Conservation (phyloP, 2,329 filamentous ascomycete genomes). For the Aureobasidium sp. region DNA sequence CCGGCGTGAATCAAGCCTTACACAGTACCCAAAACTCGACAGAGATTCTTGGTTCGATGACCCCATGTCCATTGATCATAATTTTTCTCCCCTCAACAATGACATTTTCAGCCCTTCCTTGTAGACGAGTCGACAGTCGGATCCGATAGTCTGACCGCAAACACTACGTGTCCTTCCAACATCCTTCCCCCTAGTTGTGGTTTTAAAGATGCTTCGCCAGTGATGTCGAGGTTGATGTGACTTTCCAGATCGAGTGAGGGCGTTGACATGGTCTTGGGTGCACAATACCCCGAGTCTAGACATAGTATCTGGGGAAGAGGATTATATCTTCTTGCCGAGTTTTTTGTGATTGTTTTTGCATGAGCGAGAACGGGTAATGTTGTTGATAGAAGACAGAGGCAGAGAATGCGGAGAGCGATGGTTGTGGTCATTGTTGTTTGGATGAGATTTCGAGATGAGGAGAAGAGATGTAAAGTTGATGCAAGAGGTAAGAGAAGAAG, state of each 20-base stretch:
- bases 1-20: too few species aligned
- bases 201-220: not conserved
- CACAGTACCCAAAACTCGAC: too few species aligned
- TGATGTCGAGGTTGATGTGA: not conserved
- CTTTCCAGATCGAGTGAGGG: not conserved
- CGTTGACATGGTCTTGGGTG: not conserved
- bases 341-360: not conserved
- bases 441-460: not conserved
- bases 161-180: not conserved
- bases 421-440: not conserved
- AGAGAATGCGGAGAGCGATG: not conserved
- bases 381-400: not conserved
- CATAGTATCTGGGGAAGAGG: not conserved
- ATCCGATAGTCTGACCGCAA: not conserved
- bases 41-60: not conserved
- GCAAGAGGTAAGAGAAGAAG: not conserved
- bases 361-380: not conserved
- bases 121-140: too few species aligned
- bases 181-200: not conserved
- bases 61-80: not conserved
- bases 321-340: not conserved
- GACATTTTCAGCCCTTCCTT: not conserved
- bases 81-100: not conserved
- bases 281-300: not conserved
- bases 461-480: not conserved